Conservation (phyloP, 1,284 basidiomycete species). For the Marasmius tenuissimus region DNA sequence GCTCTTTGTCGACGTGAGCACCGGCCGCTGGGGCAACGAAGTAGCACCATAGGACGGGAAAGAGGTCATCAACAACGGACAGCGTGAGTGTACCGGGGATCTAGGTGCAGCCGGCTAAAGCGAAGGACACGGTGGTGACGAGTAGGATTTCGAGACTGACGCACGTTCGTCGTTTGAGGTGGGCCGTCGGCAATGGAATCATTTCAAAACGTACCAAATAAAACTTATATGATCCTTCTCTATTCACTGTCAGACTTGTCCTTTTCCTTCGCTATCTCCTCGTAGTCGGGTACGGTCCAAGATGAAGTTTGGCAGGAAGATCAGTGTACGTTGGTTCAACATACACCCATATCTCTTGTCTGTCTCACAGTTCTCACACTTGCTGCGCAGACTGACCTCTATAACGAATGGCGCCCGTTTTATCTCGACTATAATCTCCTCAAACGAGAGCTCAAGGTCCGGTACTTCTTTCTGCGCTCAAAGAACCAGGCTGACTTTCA, state of each 20-base stretch:
- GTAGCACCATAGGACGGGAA: background rate
- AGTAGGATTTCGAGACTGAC: background rate
- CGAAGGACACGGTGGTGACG: background rate
- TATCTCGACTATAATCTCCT: constrained; percentile 89
- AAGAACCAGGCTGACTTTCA: background rate
- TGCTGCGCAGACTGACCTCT: constrained; percentile 68
- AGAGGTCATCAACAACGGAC: background rate
- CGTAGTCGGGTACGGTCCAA: background rate
- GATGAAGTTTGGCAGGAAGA: constrained; percentile 92
- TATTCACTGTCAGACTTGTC: background rate
- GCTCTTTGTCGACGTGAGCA: background rate
- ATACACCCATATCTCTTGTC: constrained; percentile 4
- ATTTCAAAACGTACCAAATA: background rate
- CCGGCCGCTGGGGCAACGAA: background rate
- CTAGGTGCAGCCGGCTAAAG: background rate
- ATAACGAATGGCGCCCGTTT: constrained; percentile 87
- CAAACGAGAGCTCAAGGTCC: constrained; percentile 87
- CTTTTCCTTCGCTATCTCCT: background rate
- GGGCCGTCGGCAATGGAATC: background rate
- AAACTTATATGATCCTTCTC: background rate
- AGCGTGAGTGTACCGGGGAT: background rate
- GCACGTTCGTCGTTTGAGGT: constrained; percentile 4
- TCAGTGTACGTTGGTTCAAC: constrained; percentile 59
- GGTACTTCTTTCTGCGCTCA: background rate
- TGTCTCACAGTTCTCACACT: background rate